phyloP scores from a whole-genome alignment of 129 eudicot species.

The Helianthus tuberosus region DNA sequence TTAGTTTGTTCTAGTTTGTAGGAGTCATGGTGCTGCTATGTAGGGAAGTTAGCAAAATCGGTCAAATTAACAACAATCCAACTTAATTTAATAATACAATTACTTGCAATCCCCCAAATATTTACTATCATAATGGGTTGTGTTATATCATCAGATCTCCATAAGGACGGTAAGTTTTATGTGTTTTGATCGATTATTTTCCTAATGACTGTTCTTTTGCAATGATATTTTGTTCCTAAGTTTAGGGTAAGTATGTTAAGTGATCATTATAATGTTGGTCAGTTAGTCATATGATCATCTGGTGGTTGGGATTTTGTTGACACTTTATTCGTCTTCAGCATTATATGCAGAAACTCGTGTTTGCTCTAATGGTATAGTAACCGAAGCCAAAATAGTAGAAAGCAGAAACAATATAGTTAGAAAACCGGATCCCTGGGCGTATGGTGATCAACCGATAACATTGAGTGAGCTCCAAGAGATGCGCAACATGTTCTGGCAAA shows the following conservation, averaged over 20 bases:
- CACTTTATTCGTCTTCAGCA: slow-evolving; percentile 6
- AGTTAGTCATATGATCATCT: no score
- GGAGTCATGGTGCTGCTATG: background rate
- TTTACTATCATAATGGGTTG: slow-evolving; percentile 12
- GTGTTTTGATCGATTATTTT: background rate
- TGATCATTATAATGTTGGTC: no score
- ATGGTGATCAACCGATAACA: slow-evolving; percentile 19
- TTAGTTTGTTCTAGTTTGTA: background rate
- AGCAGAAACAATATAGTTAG: background rate
- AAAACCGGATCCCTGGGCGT: slow-evolving; percentile 22
- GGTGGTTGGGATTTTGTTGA: slow-evolving; percentile 2
- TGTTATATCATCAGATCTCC: background rate
- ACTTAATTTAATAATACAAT: background rate
- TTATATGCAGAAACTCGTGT: background rate
- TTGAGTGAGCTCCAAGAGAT: slow-evolving; percentile 12
- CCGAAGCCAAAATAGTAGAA: background rate
- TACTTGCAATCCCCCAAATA: background rate
- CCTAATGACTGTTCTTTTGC: background rate
- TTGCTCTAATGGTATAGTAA: background rate
- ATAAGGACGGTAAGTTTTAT: background rate
- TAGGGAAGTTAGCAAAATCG: background rate
- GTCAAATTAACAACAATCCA: background rate
- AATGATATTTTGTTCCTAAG: background rate
- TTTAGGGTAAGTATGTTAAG: background rate
- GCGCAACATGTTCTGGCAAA: slow-evolving; percentile 24